Base-by-base conservation (phyloP, 1,139 yeast species). In the Candida sojae region DNA sequence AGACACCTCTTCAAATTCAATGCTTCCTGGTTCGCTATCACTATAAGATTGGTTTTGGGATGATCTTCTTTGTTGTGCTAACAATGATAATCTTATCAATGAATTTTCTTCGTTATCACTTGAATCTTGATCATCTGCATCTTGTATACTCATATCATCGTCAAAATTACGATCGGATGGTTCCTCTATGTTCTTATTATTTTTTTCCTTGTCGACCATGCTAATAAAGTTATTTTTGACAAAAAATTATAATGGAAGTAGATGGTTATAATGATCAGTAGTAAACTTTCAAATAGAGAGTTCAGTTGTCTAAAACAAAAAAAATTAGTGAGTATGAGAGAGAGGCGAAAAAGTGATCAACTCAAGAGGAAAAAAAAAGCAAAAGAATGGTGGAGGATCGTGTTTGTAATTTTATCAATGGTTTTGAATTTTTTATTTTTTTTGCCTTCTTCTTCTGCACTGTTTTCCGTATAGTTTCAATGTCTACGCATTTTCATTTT, bases 51-150 rank as follows among this genome's bases (percentile, higher is more conserved):
- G 45, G 13, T 32, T 33, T 26, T 41, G 38, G 11, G 43, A 41
- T 30, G 43, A 32, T 42, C 60, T 49, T 46, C 64, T 48, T 10
- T 40, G 46, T 26, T 48, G 55, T 8, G 62, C 59, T 44, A 60
- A 64, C 33, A 58, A 60, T 10, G 68, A 61, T 40, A 64, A 50
- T 44, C 66, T 45, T 41, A 53, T 51, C 39, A 65, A 56, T 9
- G 63, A 56, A 8, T 60, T 61, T 17, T 63, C 64, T n/a, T 48
- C 53, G 28, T 48, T 39, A 29, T 36, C 46, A 30, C 44, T 38
- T 33, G 44, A 29, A 12, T 43, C 39, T 9, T 48, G 46, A 11
- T 45, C 46, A 25, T 42, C 44, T 13, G 30, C 37, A 28, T 34
- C 40, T 39, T 42, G 48, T 10, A 42, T 42, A 42, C 42, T 38